Evolutionary conservation across 2,329 filamentous ascomycete species (phyloP), one percentile per base, ranked within the genome.

Genomic region (Aspergillus fischeri): DNA sequence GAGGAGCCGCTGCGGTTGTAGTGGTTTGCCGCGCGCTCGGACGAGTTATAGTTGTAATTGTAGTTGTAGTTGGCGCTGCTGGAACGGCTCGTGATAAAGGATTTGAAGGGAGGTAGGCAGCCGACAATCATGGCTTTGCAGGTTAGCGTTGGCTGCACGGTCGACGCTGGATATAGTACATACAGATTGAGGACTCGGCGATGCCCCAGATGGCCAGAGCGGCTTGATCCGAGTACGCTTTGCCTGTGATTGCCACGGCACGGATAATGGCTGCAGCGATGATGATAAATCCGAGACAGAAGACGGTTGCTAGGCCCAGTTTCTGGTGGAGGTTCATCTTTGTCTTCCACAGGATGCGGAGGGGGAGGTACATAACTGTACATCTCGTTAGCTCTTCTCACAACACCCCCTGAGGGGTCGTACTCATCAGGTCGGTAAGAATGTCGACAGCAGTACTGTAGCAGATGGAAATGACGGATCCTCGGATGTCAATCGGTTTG

Each of bases 281-380:
- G 49, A 66, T 60, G 28, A 69, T 56, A 21, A 65, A 52, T 4
- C 67, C 65, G 1, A 72, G 59, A 17, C 61, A 68, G 54, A 73
- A 73, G 8, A 72, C 61, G 3, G 65, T 55, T 0, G 56, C 65
- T 0, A 71, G 56, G 10, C 63, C 68, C 9, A 68, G 24, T 11
- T 72, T 71, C 44, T 71, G 69, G 29, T 57, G 59, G 14, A 50
- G 9, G 44, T 61, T 67, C 32, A 73, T 67, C 17, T 59, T 63
- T 6, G 70, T 60, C 11, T 65, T 63, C 51, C 64, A 64, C 25
- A 72, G 60, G 11, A 73, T 63, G 6, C 61, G 56, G 4, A 72
- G 57, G 0, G 68, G 68, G 14, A 73, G 63, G 2, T 58, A 57
- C 67, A 71, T 73, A 25, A 73, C 68, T 71, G 21, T 52, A 1